Evolutionary conservation across 495 filamentous ascomycete species (phyloP), one percentile per base, ranked within the genome.

Genomic region (Aspergillus leporis): DNA sequence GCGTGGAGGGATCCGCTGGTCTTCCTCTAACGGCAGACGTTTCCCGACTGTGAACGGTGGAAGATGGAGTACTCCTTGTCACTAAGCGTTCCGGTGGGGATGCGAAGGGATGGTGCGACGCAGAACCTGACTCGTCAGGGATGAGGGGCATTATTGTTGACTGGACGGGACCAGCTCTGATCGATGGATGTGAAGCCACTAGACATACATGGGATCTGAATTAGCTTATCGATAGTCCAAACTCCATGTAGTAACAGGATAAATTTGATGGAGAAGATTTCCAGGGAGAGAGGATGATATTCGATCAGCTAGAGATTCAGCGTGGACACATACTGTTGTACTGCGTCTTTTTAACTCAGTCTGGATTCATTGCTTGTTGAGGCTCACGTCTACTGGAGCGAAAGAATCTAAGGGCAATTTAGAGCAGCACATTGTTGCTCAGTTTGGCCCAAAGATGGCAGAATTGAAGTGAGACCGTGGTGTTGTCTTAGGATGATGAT

Each of bases 11-110:
- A 51, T 78, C 75, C 23, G 71, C 66, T 40, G 69, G 66, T 72
- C 80, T 71, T 66, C 76, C 76, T 66, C 77, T 72, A 43, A 72
- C 75, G 34, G 73, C 55, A 41, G 77, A 79, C 28, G 77, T 65
- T 62, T 79, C 77, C 58, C 77, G 71, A 52, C 77, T 78, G 61
- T 78, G 78, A 62, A 81, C 74, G 41, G 80, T 80, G 58, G 78
- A 74, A 4, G 81, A 79, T 58, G 85, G 84, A 53, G 70, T 69
- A 25, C 74, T 78, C 56, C 72, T 72, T 28, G 74, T 70, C 18
- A 71, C 74, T 61, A 75, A 66, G 41, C 76, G 70, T 45, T 78
- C 77, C 53, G 72, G 64, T 56, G 72, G 66, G 55, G 76, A 76
- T 58, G 73, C 59, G 53, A 77, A 66, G 43, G 47, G 69, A 68